phyloP scores from a whole-genome alignment of 495 filamentous ascomycete species.

The Astrocystis sublimbata region DNA sequence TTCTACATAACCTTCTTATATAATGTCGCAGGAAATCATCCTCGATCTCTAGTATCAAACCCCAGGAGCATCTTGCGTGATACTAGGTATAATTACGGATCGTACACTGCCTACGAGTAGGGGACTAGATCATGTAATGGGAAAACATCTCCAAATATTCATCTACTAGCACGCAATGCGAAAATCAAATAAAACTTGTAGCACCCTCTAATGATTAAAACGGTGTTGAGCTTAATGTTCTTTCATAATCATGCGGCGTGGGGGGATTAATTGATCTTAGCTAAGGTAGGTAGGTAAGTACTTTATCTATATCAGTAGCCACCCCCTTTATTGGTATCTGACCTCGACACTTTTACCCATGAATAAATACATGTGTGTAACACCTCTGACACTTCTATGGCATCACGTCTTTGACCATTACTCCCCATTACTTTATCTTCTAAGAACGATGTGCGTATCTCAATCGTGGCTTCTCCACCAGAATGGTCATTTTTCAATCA shows the following conservation, averaged over 20 bases:
- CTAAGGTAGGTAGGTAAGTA: no score
- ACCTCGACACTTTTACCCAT: not conserved
- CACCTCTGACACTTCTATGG: not conserved
- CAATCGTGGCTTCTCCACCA: not conserved
- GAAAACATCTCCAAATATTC: no score
- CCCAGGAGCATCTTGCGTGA: no score
- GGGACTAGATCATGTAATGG: no score
- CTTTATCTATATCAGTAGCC: not conserved
- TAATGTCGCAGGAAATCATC: no score
- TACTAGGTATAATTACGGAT: no score
- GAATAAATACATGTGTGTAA: not conserved
- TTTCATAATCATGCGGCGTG: not conserved
- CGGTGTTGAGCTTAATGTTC: not conserved
- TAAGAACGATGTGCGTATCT: constrained; percentile 7
- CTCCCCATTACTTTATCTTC: constrained; percentile 14
- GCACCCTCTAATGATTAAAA: no score
- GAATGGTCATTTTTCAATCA: not conserved
- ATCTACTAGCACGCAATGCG: no score
- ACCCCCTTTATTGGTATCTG: not conserved
- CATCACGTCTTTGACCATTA: constrained; percentile 3
- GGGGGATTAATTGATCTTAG: not conserved
- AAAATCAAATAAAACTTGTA: no score
- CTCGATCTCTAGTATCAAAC: no score
- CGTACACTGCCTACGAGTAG: no score
- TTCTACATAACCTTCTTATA: no score